Evolutionary conservation across 345 rosid species (phyloP).

Genomic region (Murraya koenigii): DNA sequence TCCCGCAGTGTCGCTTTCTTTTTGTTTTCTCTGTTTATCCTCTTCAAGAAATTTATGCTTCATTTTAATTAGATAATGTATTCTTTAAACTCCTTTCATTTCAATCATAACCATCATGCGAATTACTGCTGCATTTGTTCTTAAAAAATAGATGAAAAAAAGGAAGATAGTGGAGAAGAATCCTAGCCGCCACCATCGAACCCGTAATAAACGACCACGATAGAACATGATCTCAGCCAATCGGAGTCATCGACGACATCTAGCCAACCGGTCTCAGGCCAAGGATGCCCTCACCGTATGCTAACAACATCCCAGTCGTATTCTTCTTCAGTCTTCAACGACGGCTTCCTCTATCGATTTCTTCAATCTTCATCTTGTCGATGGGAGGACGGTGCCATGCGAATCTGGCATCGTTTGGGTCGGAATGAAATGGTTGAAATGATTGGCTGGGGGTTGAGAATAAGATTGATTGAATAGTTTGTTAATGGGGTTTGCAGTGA

Average conservation of each 20-base stretch:
- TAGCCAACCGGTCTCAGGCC: too few relatives aligned
- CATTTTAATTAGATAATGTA: background rate
- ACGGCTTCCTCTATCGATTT: too few relatives aligned
- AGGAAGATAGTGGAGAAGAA: too few relatives aligned
- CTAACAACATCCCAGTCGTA: too few relatives aligned
- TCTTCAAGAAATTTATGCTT: background rate
- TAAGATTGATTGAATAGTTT: slow-evolving; percentile 14
- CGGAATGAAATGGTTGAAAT: background rate
- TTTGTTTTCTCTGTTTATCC: background rate
- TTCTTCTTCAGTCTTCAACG: too few relatives aligned
- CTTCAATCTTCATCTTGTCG: too few relatives aligned
- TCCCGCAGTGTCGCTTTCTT: background rate
- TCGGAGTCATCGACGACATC: too few relatives aligned
- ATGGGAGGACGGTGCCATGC: slow-evolving; percentile 49
- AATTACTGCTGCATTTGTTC: background rate
- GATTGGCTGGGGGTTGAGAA: slow-evolving; percentile 16
- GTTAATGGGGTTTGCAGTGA: slow-evolving; percentile 26
- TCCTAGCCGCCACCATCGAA: too few relatives aligned
- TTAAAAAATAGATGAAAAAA: too few relatives aligned
- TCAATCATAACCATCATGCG: background rate
- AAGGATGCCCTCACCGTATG: too few relatives aligned
- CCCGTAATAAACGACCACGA: too few relatives aligned
- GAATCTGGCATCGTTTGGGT: slow-evolving; percentile 28
- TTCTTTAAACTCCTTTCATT: background rate
- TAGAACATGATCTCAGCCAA: too few relatives aligned